phyloP scores from a whole-genome alignment of 148 eudicot species.

The Pharnaceum exiguum region DNA sequence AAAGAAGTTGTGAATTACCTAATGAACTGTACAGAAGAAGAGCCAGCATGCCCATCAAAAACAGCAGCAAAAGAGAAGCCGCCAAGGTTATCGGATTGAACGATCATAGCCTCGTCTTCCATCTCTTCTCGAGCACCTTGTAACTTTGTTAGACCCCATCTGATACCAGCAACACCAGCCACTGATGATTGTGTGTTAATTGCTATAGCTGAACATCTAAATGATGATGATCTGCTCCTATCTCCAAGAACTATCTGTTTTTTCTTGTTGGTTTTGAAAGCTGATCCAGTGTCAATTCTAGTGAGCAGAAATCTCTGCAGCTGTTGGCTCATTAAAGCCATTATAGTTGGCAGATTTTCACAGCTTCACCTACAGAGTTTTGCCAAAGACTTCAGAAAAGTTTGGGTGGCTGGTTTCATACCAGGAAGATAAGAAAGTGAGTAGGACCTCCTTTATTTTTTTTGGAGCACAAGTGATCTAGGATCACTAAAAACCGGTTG shows the following conservation, averaged over 20 bases:
- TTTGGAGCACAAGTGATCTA: no score
- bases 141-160: constrained; percentile 71
- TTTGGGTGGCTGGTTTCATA: constrained; percentile 32
- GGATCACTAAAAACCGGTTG: no score
- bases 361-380: constrained; percentile 13
- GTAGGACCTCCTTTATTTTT: constrained; percentile 12
- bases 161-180: constrained; percentile 43
- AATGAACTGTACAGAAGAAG: constrained; percentile 66
- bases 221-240: constrained; percentile 24
- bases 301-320: constrained; percentile 50
- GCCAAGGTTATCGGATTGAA: constrained; percentile 39
- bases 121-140: constrained; percentile 91
- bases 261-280: constrained; percentile 32
- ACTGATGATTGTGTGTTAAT: constrained; percentile 63
- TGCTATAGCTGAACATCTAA: constrained; percentile 71
- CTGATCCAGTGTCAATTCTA: constrained; percentile 25
- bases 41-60: constrained; percentile 94
- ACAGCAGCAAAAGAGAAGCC: constrained; percentile 91
- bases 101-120: constrained; percentile 81
- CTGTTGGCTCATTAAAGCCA: constrained; percentile 70
- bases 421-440: constrained; percentile 29
- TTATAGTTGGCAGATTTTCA: constrained; percentile 20
- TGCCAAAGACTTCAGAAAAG: constrained; percentile 6
- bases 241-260: constrained; percentile 17
- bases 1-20: constrained; percentile 46